Percentiles rank a stretch among this genome's conserved stretches.
Conservation (phyloP, 139 green algal genomes). For the Volvox reticuliferus region DNA sequence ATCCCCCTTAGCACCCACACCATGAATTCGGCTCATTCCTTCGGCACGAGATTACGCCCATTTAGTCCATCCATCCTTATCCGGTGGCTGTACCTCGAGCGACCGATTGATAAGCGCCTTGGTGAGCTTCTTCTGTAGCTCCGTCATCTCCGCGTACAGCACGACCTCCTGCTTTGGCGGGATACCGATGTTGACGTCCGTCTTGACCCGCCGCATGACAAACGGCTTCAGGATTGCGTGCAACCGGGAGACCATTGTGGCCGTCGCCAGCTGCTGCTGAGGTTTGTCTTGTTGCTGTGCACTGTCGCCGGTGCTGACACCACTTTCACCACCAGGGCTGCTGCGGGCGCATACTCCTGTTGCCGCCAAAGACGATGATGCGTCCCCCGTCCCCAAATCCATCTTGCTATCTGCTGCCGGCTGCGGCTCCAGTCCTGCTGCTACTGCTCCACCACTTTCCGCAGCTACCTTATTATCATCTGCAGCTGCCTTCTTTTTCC, state of each 20-base stretch:
- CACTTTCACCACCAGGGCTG: no score
- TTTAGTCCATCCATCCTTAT: not conserved
- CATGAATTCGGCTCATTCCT: no score
- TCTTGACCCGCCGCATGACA: conserved; percentile 93
- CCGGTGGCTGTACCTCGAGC: conserved; percentile 61
- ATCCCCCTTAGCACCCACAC: no score
- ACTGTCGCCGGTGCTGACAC: no score
- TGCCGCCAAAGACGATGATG: no score
- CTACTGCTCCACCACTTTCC: not conserved
- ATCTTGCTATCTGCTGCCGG: not conserved
- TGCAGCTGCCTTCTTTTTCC: not conserved
- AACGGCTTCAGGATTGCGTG: conserved; percentile 94
- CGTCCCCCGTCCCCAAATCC: not conserved
- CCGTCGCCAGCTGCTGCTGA: not conserved
- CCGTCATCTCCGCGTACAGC: conserved; percentile 89
- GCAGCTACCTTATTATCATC: no score
- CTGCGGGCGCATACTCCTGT: no score
- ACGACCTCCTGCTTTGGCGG: conserved; percentile 92
- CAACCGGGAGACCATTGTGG: conserved; percentile 78
- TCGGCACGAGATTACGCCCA: no score
- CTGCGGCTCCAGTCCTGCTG: not conserved
- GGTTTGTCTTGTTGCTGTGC: no score
- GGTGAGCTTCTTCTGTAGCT: conserved; percentile 85
- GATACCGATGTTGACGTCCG: conserved; percentile 87
- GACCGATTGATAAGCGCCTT: conserved; percentile 82